These are phyloP conservation scores for Leishmania aethiopica DNA, from an alignment of 208 protist species.

Conservation along the genomic window DNA sequence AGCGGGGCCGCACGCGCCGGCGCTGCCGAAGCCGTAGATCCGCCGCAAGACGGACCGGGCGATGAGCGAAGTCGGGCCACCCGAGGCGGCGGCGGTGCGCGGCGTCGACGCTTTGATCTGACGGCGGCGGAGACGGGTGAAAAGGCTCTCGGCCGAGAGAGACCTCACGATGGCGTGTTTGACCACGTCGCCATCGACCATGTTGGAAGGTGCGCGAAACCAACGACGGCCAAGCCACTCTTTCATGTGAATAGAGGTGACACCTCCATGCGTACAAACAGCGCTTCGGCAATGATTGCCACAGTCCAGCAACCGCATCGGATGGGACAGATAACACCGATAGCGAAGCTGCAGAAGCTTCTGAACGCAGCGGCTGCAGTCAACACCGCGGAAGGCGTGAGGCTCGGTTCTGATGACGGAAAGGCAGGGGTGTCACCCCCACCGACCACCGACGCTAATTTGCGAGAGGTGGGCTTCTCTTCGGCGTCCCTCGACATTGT, in stretches of 20 bases:
- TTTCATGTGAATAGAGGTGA: not conserved
- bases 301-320: constrained; percentile 21
- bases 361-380: not conserved
- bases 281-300: constrained; percentile 12
- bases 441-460: not conserved
- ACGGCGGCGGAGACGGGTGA: constrained; percentile 8
- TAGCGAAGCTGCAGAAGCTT: not conserved
- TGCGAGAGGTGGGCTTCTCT: not conserved
- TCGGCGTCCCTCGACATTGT: not conserved
- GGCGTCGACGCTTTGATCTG: constrained; percentile 2
- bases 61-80: too few species aligned
- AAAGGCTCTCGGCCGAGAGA: not conserved
- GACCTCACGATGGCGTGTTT: not conserved
- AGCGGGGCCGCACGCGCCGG: constrained; percentile 1
- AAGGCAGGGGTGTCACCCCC: not conserved
- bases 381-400: not conserved
- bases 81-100: not conserved
- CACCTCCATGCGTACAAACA: not conserved
- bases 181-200: not conserved
- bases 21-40: not conserved
- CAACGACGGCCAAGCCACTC: not conserved
- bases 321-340: not conserved
- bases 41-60: not conserved
- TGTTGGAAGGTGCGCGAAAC: too few species aligned
- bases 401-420: too few species aligned